Conservation (phyloP, 108 stramenopile genomes). For the Hondaea fermentalgiana region DNA sequence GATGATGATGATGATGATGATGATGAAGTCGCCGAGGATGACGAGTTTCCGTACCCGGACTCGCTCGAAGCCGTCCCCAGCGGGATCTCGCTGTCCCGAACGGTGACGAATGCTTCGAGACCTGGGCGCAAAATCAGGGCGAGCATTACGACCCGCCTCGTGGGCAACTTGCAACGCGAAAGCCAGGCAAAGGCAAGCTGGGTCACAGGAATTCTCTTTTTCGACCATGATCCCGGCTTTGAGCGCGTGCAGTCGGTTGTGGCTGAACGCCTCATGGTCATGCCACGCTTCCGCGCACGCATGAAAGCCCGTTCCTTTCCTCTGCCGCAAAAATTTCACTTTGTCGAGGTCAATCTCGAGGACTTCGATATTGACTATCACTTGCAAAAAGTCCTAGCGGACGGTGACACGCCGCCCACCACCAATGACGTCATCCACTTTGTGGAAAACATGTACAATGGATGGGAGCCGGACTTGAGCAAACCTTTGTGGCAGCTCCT, state of each 20-base stretch:
- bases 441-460: not conserved
- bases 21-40: too few species aligned
- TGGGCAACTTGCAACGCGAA: constrained; percentile 1
- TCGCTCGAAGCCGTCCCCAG: too few species aligned
- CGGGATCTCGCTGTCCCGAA: too few species aligned
- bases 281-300: not conserved
- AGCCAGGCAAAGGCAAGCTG: not conserved
- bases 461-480: not conserved
- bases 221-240: not conserved
- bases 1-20: too few species aligned
- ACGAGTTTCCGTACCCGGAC: too few species aligned
- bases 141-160: not conserved
- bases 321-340: not conserved
- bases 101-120: not conserved
- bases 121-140: not conserved
- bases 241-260: not conserved
- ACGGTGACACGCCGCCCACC: not conserved
- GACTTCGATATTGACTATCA: not conserved
- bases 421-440: not conserved
- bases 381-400: not conserved
- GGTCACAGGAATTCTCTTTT: not conserved
- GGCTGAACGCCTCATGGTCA: not conserved
- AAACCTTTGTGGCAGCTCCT: not conserved
- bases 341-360: not conserved
- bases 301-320: not conserved